A percentile compares a stretch with the other conserved stretches of the same genome.
Conservation (phyloP, 352 stramenopile species). For the Phytopythium kandeliae region DNA sequence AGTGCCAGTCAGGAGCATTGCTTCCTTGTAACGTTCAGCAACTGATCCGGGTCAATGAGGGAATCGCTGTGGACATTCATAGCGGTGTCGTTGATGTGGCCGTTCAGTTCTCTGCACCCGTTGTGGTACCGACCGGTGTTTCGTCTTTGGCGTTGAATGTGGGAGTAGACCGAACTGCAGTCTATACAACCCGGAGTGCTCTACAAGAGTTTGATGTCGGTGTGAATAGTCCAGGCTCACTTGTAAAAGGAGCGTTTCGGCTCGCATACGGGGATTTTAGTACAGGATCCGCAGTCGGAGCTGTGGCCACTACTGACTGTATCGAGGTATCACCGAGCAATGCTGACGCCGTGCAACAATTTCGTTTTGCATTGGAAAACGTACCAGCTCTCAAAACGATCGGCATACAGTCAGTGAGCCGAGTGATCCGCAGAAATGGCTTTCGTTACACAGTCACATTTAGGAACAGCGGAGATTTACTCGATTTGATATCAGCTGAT, state of each 20-base stretch:
- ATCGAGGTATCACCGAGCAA: constrained; percentile 36
- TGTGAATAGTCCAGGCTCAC: constrained; percentile 30
- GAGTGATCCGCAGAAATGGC: constrained; percentile 23
- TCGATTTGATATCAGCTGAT: constrained; percentile 42
- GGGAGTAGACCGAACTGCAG: constrained; percentile 20
- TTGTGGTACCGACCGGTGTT: constrained; percentile 25
- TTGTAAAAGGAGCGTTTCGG: constrained; percentile 39
- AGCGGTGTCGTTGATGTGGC: constrained; percentile 40
- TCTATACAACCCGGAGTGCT: constrained; percentile 36
- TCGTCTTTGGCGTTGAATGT: constrained; percentile 39
- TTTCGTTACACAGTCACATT: constrained; percentile 52
- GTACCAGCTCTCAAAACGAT: constrained; percentile 55
- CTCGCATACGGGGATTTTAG: constrained; percentile 59
- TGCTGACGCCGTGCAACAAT: constrained; percentile 36
- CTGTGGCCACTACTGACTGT: constrained; percentile 39
- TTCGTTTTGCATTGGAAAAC: constrained; percentile 24
- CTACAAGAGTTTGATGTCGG: constrained; percentile 63
- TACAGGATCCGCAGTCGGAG: constrained; percentile 12
- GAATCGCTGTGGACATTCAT: constrained; percentile 28
- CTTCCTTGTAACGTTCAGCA: constrained; percentile 23
- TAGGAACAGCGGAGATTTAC: constrained; percentile 39
- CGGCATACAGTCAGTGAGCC: constrained; percentile 28
- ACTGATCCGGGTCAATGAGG: constrained; percentile 40
- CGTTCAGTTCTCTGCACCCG: constrained; percentile 44
- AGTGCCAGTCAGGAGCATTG: constrained; percentile 14